These are phyloP conservation scores for Sparassis latifolia DNA, from an alignment of 1,284 basidiomycete genomes.

Conservation along the genomic window DNA sequence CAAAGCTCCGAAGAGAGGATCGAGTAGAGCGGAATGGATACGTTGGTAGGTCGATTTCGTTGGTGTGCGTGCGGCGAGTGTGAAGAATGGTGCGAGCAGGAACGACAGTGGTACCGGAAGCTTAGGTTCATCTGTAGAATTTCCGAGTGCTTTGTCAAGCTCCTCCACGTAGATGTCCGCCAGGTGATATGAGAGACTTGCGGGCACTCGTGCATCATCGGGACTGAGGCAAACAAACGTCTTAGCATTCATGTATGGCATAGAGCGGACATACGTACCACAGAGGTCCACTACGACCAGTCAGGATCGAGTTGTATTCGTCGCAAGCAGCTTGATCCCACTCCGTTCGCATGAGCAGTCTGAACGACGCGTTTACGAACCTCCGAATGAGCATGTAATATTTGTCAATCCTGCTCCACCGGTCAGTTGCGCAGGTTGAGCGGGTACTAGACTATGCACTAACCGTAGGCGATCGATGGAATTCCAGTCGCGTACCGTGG, in stretches of 20 bases:
- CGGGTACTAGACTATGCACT: constrained; percentile 10
- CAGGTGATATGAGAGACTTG: constrained; percentile 80
- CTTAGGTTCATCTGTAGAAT: neutral
- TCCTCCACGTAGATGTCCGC: constrained; percentile 90
- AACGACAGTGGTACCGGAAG: constrained; percentile 49
- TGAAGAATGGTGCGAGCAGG: constrained; percentile 64
- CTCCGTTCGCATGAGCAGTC: constrained; percentile 61
- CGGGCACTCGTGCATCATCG: constrained; percentile 68
- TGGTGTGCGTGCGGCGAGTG: constrained; percentile 59
- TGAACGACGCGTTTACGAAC: constrained; percentile 83
- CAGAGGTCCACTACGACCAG: constrained; percentile 62
- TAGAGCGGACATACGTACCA: constrained; percentile 43
- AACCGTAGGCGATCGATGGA: constrained; percentile 88
- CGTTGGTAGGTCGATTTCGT: constrained; percentile 62
- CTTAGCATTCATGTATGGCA: neutral
- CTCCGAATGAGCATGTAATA: constrained; percentile 92
- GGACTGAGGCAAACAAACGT: constrained; percentile 38
- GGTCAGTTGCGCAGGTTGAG: neutral
- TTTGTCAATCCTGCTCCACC: constrained; percentile 80
- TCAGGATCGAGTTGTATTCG: constrained; percentile 66
- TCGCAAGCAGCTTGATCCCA: constrained; percentile 60
- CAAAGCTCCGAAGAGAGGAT: constrained; percentile 55
- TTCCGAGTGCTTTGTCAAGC: constrained; percentile 65
- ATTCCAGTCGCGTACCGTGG: constrained; percentile 86
- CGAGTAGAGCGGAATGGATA: constrained; percentile 56